Evolutionary conservation across 257 asterid genomes (phyloP), one percentile per base, ranked within the genome.

Genomic region (Capsicum baccatum): DNA sequence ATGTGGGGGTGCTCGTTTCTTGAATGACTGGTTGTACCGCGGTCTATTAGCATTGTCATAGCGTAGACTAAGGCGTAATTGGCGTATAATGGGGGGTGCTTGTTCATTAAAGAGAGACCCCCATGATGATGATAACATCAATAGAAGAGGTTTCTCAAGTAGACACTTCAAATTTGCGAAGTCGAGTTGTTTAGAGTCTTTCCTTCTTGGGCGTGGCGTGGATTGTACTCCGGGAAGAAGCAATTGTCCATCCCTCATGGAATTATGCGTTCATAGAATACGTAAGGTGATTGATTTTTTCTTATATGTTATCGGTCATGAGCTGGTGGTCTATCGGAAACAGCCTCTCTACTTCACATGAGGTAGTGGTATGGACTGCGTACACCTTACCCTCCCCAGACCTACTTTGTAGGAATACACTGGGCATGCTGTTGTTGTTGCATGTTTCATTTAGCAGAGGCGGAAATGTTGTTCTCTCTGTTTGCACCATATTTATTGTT

Each of bases 41-140:
- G 26, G 21, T 52, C 47, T 7, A 50, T 52, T 21, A 76, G 13
- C 8, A 16, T 44, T 52, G 6, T 3, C 5, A 3, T 73, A 17
- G 1, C 37, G 0, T 50, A 48, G 59, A 6, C 7, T 54, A 10
- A 44, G 48, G 58, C 35, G 8, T 64, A 19, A 10, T 62, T 81
- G 62, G 16, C 62, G 19, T 12, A 13, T 42, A 86, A 96, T 96
- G 99, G 98, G 99, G 84, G 94, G 95, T 86, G 98, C 89, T 87
- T 96, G 98, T 90, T 96, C 99, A 15, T 91, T 97, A 85, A 96
- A 96, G 92, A 93, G 92, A 76, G 97, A 89, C 87, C 95, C 89
- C 55, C 94, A 69, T 85, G 97, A 85, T 64, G 98, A 93, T 71
- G 95, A 96, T 64, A 88, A 70, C 80, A 83, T 83, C 67, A 89